phyloP scores from a whole-genome alignment of 768 basidiomycete species.

The Mycena rebaudengoi region DNA sequence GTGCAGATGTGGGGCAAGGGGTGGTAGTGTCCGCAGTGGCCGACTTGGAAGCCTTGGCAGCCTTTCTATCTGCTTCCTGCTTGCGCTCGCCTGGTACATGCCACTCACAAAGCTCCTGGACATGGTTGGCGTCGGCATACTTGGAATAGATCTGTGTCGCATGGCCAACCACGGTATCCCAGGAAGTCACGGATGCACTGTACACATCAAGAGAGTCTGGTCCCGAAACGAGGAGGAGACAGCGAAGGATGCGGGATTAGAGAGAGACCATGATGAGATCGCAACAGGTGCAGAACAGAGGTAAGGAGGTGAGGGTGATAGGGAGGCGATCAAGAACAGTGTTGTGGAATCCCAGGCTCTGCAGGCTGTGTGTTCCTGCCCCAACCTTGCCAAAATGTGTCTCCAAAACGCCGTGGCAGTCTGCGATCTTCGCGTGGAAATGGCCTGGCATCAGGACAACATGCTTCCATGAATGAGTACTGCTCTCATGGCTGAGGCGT shows the following conservation, averaged over 20 bases:
- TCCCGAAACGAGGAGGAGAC: slow-evolving; percentile 31
- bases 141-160: too few relatives aligned
- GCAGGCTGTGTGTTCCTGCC: slow-evolving; percentile 17
- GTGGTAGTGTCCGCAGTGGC: background rate
- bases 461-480: slow-evolving; percentile 3
- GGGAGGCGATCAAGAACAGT: slow-evolving; percentile 32
- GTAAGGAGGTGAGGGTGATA: slow-evolving; percentile 34
- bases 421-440: slow-evolving; percentile 30
- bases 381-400: slow-evolving; percentile 28
- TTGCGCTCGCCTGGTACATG: slow-evolving; percentile 8
- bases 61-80: background rate
- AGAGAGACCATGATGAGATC: slow-evolving; percentile 40
- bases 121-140: slow-evolving; percentile 7
- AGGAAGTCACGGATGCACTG: background rate
- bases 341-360: slow-evolving; percentile 28
- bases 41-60: background rate
- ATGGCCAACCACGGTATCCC: slow-evolving; percentile 1
- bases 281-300: slow-evolving; percentile 36
- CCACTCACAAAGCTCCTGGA: slow-evolving; percentile 21
- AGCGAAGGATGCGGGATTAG: slow-evolving; percentile 36
- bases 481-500: slow-evolving; percentile 23
- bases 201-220: slow-evolving; percentile 15
- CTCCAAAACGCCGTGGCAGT: slow-evolving; percentile 26
- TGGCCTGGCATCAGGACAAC: slow-evolving; percentile 26
- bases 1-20: background rate